Base-by-base conservation (phyloP, 768 basidiomycete species). In the Pleurotus salmoneostramineus region DNA sequence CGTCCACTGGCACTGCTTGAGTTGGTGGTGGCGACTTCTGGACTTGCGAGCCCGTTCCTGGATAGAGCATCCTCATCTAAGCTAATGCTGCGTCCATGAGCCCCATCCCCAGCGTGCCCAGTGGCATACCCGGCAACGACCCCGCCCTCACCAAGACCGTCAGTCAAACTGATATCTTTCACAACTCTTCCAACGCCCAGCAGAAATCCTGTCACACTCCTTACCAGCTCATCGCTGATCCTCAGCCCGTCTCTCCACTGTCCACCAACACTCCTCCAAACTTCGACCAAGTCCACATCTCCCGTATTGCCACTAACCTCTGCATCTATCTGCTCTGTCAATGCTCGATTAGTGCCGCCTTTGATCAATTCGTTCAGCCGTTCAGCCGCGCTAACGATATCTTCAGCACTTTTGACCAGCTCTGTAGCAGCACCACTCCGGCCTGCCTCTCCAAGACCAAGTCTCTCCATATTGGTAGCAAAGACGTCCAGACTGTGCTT, bases 181-280 rank as follows among this genome's bases (percentile, higher is more conserved):
- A 92, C 68, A 8, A 88, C 76, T 68, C 82, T 83, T 34, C 92
- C 90, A 5, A 88, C 77, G 34, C 88, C 87, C n/a, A 93, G 72
- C 62, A 93, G 69, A 58, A 93, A 83, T 43, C 83, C 85, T 6
- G 91, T 93, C 68, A 90, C 74, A 5, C 83, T 84, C 56, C 92
- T 74, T 3, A 93, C 86, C 47, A 92, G 74, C 67, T 93, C 91
- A 66, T 93, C 92, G 60, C 88, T 88, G 56, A 84, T 79, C 64
- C 87, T 76, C 62, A 89, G 61, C 52, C 83, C 80, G 54, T 93
- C 91, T 37, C 90, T 72, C 63, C 84, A 89, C 61, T 93, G 91
- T 6, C 78, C 79, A 0, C 88, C 87, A 4, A 92, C 80, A 48
- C 77, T 73, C 56, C 79, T 74, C 91, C 90, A 93, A 32, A 91